Evolutionary conservation across 2,329 filamentous ascomycete species (phyloP), one percentile per base, ranked within the genome.

Genomic region (Talaromyces sp.): DNA sequence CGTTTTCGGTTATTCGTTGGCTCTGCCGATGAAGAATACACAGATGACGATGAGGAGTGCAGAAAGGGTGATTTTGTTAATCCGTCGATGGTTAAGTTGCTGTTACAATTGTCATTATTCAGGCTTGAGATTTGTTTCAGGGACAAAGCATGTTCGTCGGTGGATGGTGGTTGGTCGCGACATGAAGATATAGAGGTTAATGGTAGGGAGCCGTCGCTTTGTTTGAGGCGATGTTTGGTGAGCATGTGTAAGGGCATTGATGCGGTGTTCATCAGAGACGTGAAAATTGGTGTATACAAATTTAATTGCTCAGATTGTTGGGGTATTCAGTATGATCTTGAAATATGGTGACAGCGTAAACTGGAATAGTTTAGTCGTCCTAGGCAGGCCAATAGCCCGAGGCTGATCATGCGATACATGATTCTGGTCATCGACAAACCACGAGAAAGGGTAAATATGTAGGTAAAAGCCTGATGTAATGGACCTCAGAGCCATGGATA

Each of bases 401-500:
- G 27, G 47, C 2, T 47, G 19, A 11, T 45, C 8, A 45, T 45
- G n/a, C 43, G n/a, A 22, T 47, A 47, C 22, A 49, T 17, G 3
- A 57, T 15, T 56, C 2, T 56, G 33, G 6, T 57, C n/a, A 3
- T 35, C 19, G 6, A 39, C 13, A 57, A 19, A 39, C 50, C 17
- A 25, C 22, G 45, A 39, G 43, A 47, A 27, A 45, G 0, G 19
- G 25, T 11, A 47, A 15, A 31, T 33, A 31, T 49, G 61, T 57
- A 63, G 15, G 63, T 41, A 62, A 49, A 65, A 65, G 27, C 10
- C 63, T 65, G 63, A 65, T 65, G 63, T 65, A 62, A 65, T 65
- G 41, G 41, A 3, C n/a, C 41, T 25, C 35, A 17, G 22, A 59
- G 17, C 56, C 56, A 33, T 59, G 56, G 56, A n/a, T 27, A 37